Evolutionary conservation across 1,284 basidiomycete species (phyloP).

Genomic region (Ustilago cynodontis): DNA sequence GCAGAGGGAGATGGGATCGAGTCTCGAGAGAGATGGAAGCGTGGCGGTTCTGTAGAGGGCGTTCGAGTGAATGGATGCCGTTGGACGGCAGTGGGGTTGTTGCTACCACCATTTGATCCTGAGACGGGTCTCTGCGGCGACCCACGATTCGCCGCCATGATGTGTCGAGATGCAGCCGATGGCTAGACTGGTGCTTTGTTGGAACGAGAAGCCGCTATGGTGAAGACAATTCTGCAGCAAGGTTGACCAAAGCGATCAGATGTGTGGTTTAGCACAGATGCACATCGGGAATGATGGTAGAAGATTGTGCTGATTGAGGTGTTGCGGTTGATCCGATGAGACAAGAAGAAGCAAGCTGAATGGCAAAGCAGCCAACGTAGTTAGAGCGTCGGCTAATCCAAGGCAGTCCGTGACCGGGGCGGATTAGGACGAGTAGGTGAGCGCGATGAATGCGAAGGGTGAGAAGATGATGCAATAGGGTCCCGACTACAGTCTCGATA

Average conservation of each 20-base stretch:
- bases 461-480: background rate
- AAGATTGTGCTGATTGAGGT: background rate
- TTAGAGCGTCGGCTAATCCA: background rate
- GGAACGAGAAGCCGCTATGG: background rate
- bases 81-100: slow-evolving; percentile 21
- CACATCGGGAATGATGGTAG: background rate
- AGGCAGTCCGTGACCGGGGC: background rate
- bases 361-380: background rate
- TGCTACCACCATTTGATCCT: background rate
- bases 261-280: background rate
- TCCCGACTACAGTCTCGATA: background rate
- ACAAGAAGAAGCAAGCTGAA: background rate
- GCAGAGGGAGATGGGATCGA: background rate
- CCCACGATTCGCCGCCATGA: slow-evolving; percentile 19
- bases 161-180: background rate
- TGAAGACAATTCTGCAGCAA: no score
- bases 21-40: slow-evolving; percentile 34
- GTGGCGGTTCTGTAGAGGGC: slow-evolving; percentile 41
- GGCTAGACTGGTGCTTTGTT: background rate
- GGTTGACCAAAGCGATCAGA: background rate
- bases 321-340: background rate
- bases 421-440: background rate
- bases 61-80: slow-evolving; percentile 41
- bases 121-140: slow-evolving; percentile 18
- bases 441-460: background rate